Conservation (phyloP, 2,329 filamentous ascomycete genomes). For the Chrysoporthe deuterocubensis region DNA sequence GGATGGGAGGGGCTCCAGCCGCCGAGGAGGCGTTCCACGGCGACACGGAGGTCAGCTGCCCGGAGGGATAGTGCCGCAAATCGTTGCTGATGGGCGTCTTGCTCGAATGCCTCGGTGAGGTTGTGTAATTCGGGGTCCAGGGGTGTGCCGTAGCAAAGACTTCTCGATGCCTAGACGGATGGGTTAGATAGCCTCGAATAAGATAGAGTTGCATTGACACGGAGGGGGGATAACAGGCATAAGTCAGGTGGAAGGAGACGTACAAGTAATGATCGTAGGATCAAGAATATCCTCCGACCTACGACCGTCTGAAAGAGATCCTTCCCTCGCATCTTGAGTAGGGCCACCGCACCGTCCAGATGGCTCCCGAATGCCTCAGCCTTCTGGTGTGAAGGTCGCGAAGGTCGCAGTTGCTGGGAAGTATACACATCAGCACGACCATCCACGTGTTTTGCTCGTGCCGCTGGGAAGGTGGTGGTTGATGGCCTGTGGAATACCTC, state of each 20-base stretch:
- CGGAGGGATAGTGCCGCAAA: constrained; percentile 29
- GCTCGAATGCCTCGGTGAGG: constrained; percentile 21
- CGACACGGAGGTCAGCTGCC: constrained; percentile 27
- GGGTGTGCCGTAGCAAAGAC: constrained; percentile 27
- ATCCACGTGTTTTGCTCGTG: neutral
- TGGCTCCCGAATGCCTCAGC: constrained; percentile 27
- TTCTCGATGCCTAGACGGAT: constrained; percentile 19
- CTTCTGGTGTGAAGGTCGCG: constrained; percentile 24
- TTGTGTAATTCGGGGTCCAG: constrained; percentile 26
- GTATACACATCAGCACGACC: neutral
- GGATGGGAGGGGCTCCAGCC: constrained; percentile 24
- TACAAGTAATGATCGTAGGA: constrained; percentile 27
- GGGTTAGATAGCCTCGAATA: neutral
- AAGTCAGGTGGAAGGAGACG: neutral
- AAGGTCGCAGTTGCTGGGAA: constrained; percentile 25
- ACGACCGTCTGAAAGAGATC: constrained; percentile 28
- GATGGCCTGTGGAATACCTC: constrained; percentile 19
- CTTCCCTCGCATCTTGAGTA: constrained; percentile 26
- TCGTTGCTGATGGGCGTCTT: constrained; percentile 20
- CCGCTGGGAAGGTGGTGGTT: neutral
- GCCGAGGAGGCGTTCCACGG: constrained; percentile 23
- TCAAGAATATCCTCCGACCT: constrained; percentile 27
- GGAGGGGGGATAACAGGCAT: too few relatives aligned
- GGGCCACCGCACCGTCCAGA: constrained; percentile 26
- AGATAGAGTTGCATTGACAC: too few relatives aligned